Evolutionary conservation across 768 basidiomycete genomes (phyloP).

Genomic region (Pulveroboletus sp.): DNA sequence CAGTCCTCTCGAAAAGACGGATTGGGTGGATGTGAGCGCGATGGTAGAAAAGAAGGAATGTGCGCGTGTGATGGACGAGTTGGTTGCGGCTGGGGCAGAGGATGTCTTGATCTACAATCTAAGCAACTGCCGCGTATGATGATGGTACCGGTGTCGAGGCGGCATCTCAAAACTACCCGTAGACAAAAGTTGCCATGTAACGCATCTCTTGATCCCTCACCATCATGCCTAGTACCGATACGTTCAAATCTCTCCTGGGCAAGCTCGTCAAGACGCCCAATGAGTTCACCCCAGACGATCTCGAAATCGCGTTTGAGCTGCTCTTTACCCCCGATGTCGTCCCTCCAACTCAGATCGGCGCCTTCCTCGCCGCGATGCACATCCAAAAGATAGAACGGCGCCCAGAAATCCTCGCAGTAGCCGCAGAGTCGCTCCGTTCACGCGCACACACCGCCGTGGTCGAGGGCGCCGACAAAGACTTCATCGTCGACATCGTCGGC

Average conservation of each 20-base stretch:
- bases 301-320: constrained; percentile 70
- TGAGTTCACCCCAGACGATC: constrained; percentile 75
- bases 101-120: constrained; percentile 89
- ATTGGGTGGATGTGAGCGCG: constrained; percentile 88
- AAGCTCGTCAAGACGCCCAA: constrained; percentile 81
- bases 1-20: constrained; percentile 73
- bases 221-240: constrained; percentile 39
- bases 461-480: constrained; percentile 60
- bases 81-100: constrained; percentile 81
- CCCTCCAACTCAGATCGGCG: constrained; percentile 76
- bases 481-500: constrained; percentile 50
- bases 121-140: constrained; percentile 90
- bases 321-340: constrained; percentile 64
- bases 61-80: constrained; percentile 86
- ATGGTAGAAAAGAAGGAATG: constrained; percentile 86
- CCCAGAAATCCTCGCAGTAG: constrained; percentile 75
- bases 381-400: constrained; percentile 73
- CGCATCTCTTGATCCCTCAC: not conserved
- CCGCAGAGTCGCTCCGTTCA: constrained; percentile 70
- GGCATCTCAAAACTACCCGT: not conserved
- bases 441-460: constrained; percentile 64
- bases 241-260: constrained; percentile 76
- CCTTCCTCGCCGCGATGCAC: constrained; percentile 86
- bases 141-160: too few species aligned
- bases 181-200: too few species aligned